Evolutionary conservation across 2,329 filamentous ascomycete species (phyloP), one percentile per base, ranked within the genome.

Genomic region (Monosporascus sp.): DNA sequence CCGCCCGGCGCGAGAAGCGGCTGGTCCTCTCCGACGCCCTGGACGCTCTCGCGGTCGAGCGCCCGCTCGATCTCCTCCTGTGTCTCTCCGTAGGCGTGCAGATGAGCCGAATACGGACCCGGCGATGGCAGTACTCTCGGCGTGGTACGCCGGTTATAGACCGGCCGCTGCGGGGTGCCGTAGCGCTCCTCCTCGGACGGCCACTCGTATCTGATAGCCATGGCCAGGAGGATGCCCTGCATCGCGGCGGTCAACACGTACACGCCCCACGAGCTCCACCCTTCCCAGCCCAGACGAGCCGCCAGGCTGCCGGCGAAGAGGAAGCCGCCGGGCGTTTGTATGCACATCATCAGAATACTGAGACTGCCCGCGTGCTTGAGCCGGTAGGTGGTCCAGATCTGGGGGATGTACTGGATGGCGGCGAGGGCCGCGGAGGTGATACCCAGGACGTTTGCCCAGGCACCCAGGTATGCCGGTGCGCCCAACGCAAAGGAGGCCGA

Each of bases 321-420:
- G 61, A 96, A 86, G 55, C 91, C 91, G 0, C 94, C 94, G 0
- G 94, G 94, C 0, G 93, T 97, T 71, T 99, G 94, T 36, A 99
- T 96, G 68, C 89, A 88, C 92, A 99, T 97, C 88, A 97, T 97
- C 5, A 91, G 87, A 53, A 99, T 94, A 65, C 91, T 96, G 63
- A 99, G 75, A 69, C 91, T 96, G 52, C 91, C 91, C 2, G 96
- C 88, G 63, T 92, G 87, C 67, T 93, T 88, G 54, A 97, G 76
- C 50, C 78, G 82, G 73, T 90, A 95, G 0, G 94, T 99, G 50
- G 89, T 97, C 74, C 86, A 91, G 59, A 99, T 96, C 73, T 99
- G 94, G 0, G 94, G 94, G 17, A 99, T 76, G 71, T 97, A 99
- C 73, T 99, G 94, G 22, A 97, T 81, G 0, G 84, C 87, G 0